phyloP scores from a whole-genome alignment of 148 eudicot genomes.

The Camellia japonica region DNA sequence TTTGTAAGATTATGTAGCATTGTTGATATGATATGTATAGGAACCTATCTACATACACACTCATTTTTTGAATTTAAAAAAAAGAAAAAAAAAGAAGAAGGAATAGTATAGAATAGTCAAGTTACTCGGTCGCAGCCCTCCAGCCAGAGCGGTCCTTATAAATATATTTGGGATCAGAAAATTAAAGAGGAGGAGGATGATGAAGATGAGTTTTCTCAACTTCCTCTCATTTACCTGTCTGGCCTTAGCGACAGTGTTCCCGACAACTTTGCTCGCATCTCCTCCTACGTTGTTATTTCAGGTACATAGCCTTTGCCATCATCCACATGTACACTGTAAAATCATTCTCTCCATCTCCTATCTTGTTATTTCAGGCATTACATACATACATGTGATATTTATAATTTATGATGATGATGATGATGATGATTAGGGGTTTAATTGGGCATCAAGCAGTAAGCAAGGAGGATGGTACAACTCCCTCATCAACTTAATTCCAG shows the following conservation, averaged over 20 bases:
- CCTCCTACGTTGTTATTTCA: conserved; percentile 52
- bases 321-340: background rate
- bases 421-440: conserved; percentile 48
- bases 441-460: conserved; percentile 68
- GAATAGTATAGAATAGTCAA: too few relatives aligned
- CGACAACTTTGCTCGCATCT: conserved; percentile 6
- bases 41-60: too few relatives aligned
- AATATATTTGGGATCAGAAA: too few relatives aligned
- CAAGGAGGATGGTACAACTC: conserved; percentile 69
- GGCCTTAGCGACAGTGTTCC: background rate
- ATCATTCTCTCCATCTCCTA: background rate
- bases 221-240: background rate
- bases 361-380: background rate
- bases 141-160: too few relatives aligned
- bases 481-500: conserved; percentile 35
- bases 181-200: background rate
- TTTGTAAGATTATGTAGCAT: too few relatives aligned
- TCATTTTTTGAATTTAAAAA: too few relatives aligned
- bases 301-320: conserved; percentile 17
- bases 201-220: background rate
- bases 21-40: too few relatives aligned
- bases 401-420: background rate
- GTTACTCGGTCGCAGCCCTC: too few relatives aligned
- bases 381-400: too few relatives aligned
- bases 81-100: too few relatives aligned